Evolutionary conservation across 768 basidiomycete species (phyloP).

Genomic region (Tephrocybe rancida): DNA sequence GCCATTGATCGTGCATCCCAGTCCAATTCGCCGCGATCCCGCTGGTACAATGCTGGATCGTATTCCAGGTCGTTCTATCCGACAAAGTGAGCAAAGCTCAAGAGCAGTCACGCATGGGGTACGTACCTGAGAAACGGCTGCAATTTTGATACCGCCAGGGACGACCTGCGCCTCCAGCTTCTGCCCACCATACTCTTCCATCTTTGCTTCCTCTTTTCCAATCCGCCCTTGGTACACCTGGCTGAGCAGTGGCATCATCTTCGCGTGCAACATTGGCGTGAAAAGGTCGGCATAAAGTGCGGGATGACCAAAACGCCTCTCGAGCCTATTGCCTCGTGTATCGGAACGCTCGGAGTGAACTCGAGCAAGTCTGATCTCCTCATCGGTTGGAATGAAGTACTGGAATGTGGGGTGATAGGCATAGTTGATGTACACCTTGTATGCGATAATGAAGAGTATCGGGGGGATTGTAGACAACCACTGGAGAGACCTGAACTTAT

Average conservation of each 20-base stretch:
- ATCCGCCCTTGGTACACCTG: constrained; percentile 81
- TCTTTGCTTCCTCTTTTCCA: constrained; percentile 58
- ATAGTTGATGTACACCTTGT: constrained; percentile 84
- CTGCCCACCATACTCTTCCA: constrained; percentile 80
- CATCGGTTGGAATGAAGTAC: constrained; percentile 82
- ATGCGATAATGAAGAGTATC: constrained; percentile 71
- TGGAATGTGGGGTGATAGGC: constrained; percentile 70
- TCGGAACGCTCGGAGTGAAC: constrained; percentile 82
- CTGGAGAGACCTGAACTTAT: constrained; percentile 68
- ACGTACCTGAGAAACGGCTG: constrained; percentile 73
- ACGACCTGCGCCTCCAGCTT: constrained; percentile 74
- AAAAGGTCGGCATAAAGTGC: constrained; percentile 85
- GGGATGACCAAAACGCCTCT: constrained; percentile 94
- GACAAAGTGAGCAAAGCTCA: neutral
- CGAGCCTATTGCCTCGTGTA: constrained; percentile 69
- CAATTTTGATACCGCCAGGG: constrained; percentile 81
- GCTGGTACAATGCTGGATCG: constrained; percentile 75
- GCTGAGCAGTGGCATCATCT: constrained; percentile 77
- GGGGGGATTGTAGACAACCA: constrained; percentile 90
- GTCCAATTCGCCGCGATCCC: constrained; percentile 84
- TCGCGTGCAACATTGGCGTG: constrained; percentile 85
- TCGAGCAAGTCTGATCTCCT: constrained; percentile 73
- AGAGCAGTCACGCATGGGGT: neutral
- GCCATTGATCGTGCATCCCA: constrained; percentile 85
- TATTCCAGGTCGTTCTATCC: constrained; percentile 73